Base-by-base conservation (phyloP, 106 monocot genomes). In the Narthecium ossifragum region DNA sequence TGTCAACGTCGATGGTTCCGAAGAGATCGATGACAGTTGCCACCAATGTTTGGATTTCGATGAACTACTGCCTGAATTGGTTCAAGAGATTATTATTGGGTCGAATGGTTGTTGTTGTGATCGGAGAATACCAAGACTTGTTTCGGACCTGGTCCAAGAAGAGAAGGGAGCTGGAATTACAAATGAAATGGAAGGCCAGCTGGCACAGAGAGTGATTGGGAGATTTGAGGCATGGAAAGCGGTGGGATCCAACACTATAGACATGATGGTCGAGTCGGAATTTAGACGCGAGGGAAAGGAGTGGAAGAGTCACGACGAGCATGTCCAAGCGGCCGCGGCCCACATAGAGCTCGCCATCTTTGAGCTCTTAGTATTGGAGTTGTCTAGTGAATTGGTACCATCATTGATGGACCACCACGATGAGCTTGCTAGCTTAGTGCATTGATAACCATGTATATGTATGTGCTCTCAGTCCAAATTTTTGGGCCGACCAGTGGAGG, bases 191-290 rank as follows among this genome's bases (percentile, higher is more conserved):
- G 53, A 70, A n/a, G 6, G 4, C 17, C 17, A 3, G 40, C 2
- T 47, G 49, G 52, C 27, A 22, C 11, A 29, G 27, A 32, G 51
- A 31, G 46, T 70, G 13, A 3, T 15, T 20, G 28, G 27, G 26
- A 69, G 69, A 32, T 69, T 69, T n/a, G 69, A 59, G 33, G 47
- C 58, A 14, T 69, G 69, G 69, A 56, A 69, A 23, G 60, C 28
- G 20, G 70, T 61, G 26, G 59, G 51, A 34, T 8, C 32, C 21
- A 47, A 29, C 49, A 67, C 38, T 31, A 55, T 66, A 10, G 59
- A 55, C 61, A 24, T 66, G 74, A 61, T 67, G 67, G 74, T 74
- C 45, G 54, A 61, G 31, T 28, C 20, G 74, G 74, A 74, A 32
- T 29, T 61, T 39, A 10, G 41, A 26, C 33, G 26, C 18, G 70